Conservation (phyloP, 257 asterid genomes). For the Scutellaria barbata region DNA sequence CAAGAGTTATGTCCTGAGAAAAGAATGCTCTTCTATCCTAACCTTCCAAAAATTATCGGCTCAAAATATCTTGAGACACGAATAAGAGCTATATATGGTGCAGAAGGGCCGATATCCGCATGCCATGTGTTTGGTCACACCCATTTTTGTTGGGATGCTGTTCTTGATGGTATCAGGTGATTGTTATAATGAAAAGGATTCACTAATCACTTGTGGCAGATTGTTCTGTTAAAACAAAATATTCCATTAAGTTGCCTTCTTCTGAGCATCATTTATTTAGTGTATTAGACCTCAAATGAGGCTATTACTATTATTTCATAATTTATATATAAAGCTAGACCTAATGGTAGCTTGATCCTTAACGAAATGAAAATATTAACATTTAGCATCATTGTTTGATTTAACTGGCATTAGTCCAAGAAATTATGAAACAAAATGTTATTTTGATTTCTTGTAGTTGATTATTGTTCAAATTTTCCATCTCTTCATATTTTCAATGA, state of each 20-base stretch:
- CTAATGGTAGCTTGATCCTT: background rate
- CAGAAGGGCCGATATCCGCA: constrained; percentile 50
- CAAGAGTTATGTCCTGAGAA: constrained; percentile 92
- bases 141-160: constrained; percentile 88
- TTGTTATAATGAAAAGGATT: background rate
- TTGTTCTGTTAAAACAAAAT: constrained; percentile 5
- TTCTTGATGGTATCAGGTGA: constrained; percentile 80
- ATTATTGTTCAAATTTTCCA: background rate
- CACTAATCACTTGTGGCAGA: constrained; percentile 10
- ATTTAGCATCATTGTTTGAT: background rate
- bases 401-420: background rate
- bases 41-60: constrained; percentile 84
- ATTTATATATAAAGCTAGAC: background rate
- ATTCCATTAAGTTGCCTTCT: constrained; percentile 5
- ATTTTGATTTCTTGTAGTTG: background rate
- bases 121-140: constrained; percentile 95
- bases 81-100: constrained; percentile 69
- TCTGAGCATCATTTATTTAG: background rate
- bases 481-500: background rate
- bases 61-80: constrained; percentile 79
- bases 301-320: background rate
- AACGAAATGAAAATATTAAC: background rate
- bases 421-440: constrained; percentile 8
- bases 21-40: constrained; percentile 95
- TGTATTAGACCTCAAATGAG: constrained; percentile 13